Evolutionary conservation across 2,329 filamentous ascomycete species (phyloP), one percentile per base, ranked within the genome.

Genomic region (Xenoacremonium recifei): DNA sequence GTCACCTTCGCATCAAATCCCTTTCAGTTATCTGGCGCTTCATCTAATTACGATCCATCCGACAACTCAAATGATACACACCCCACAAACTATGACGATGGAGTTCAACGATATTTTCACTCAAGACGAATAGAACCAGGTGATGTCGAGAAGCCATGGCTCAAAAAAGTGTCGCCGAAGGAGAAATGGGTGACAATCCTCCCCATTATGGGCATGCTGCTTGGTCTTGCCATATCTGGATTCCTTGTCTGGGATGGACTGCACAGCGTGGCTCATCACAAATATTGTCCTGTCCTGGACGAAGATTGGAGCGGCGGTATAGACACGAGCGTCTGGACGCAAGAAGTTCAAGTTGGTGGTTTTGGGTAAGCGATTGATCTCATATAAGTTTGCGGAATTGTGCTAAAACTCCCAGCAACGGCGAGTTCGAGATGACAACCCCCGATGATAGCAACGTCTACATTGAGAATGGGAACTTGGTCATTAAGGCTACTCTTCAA

Each of bases 171-270:
- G 43, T 84, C 91, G 51, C 83, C 85, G 11, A 85, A 82, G 62
- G 86, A 92, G 73, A 93, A 89, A 70, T 93, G 88, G 88, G 82
- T 89, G 7, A 90, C 84, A 3, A 89, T 92, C 49, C 77, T 95
- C 43, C 88, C 88, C 3, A 60, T 90, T 31, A 61, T 89, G 18
- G 88, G 87, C 35, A 79, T 93, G 37, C 35, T 82, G 3, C 47
- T 90, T 12, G 89, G 89, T 12, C 61, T 92, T 25, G 77, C 63
- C 3, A 68, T 91, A 30, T 79, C 84, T 1, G 87, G 75, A 1
- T 79, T 91, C 55, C 67, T 93, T 33, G 72, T 93, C 35, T 93
- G 82, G 75, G 84, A 91, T 51, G 89, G 89, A 4, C 61, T 91
- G 29, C 68, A 69, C 37, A 84, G 80, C 42, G 87, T 93, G 3